Conservation (phyloP, 2,329 filamentous ascomycete genomes). For the Aschersonia sp. region DNA sequence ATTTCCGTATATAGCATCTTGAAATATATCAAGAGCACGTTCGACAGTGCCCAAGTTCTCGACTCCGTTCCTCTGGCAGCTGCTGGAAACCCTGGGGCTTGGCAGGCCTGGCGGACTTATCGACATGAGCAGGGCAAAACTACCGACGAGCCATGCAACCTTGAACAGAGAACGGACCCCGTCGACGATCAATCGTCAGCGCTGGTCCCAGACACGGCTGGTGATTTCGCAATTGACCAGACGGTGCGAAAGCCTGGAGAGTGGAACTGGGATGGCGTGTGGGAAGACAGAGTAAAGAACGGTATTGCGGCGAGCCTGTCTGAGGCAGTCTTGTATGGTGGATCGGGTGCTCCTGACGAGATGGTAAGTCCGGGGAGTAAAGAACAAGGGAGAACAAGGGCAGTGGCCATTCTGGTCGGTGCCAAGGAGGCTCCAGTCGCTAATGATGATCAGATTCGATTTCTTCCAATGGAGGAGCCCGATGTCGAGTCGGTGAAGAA, state of each 20-base stretch:
- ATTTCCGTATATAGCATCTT: constrained; percentile 54
- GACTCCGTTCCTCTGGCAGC: constrained; percentile 68
- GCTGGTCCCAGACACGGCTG: background rate
- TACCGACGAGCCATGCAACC: constrained; percentile 1
- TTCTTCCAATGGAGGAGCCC: constrained; percentile 45
- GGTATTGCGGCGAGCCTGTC: constrained; percentile 64
- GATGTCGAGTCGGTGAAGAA: constrained; percentile 44
- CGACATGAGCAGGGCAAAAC: constrained; percentile 24
- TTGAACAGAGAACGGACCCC: background rate
- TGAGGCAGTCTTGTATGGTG: constrained; percentile 66
- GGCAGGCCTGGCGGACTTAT: constrained; percentile 81
- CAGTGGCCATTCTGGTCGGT: too few relatives aligned
- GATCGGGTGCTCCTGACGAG: constrained; percentile 47
- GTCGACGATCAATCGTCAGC: background rate
- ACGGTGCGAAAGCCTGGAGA: constrained; percentile 43
- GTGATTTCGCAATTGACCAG: constrained; percentile 2
- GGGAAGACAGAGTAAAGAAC: constrained; percentile 77
- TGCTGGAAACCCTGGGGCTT: constrained; percentile 80
- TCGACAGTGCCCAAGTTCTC: constrained; percentile 62
- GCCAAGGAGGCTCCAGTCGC: too few relatives aligned
- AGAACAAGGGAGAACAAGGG: background rate
- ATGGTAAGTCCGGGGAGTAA: constrained; percentile 37
- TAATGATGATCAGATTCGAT: constrained; percentile 39
- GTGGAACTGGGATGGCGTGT: constrained; percentile 98
- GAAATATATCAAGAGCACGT: constrained; percentile 67